Percentiles rank a stretch among this genome's conserved stretches.
These are phyloP conservation scores for Scutellaria galericulata DNA, from an alignment of 257 asterid genomes.

Conservation along the genomic window DNA sequence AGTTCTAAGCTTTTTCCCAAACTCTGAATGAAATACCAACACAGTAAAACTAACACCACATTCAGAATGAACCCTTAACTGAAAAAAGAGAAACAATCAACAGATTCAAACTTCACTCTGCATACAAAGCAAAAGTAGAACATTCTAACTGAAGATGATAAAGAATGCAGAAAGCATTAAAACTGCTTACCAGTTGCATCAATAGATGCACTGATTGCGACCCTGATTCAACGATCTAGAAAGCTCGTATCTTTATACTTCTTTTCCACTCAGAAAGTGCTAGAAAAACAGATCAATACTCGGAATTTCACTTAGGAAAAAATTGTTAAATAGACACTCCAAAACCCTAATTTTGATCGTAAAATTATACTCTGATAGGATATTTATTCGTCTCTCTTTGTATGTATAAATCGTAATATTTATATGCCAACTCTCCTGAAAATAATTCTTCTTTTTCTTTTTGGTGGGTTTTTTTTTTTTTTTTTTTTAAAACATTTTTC, in stretches of 20 bases:
- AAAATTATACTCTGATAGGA: not conserved
- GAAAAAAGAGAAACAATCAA: constrained; percentile 21
- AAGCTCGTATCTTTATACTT: constrained; percentile 32
- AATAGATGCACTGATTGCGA: constrained; percentile 25
- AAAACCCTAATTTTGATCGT: constrained; percentile 37
- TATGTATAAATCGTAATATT: not conserved
- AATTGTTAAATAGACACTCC: not conserved
- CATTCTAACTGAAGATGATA: not conserved
- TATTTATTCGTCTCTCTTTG: not conserved
- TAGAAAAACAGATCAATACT: constrained; percentile 28
- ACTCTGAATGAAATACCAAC: not conserved
- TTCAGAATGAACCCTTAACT: constrained; percentile 8
- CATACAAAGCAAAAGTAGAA: not conserved
- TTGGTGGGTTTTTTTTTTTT: too few species aligned
- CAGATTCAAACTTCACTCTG: constrained; percentile 21
- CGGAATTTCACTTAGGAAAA: constrained; percentile 8
- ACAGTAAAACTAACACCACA: not conserved
- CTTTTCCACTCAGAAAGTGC: constrained; percentile 27
- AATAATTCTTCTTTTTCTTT: not conserved
- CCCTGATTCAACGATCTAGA: constrained; percentile 33
- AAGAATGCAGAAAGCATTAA: not conserved
- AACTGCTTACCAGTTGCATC: constrained; percentile 49
- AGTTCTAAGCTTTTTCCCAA: constrained; percentile 4
- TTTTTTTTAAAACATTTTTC: not conserved
- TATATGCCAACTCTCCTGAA: not conserved